Evolutionary conservation across 2,329 filamentous ascomycete species (phyloP), one percentile per base, ranked within the genome.

Genomic region (Coniochaeta pulveracea): DNA sequence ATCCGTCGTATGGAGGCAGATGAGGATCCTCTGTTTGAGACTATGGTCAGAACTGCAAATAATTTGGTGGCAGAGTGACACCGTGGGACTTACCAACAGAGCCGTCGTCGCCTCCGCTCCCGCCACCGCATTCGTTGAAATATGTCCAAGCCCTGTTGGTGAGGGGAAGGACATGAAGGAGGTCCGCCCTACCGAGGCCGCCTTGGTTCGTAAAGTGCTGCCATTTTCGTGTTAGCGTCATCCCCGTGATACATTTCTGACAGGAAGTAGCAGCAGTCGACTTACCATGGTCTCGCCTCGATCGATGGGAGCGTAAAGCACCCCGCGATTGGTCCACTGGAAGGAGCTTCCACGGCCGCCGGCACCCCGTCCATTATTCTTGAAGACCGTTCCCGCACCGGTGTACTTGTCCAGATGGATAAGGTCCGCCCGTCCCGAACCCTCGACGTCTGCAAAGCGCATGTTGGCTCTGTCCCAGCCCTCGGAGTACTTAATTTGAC

Each of bases 71-170:
- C n/a, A n/a, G n/a, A n/a, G n/a, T n/a, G n/a, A n/a, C n/a, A n/a
- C n/a, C n/a, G n/a, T n/a, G n/a, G n/a, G n/a, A n/a, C n/a, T 34
- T 34, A 37, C 36, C 16, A 25, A 34, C 21, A 3, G 36, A 19
- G 5, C 36, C 36, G 18, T 37, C 36, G 22, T 37, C 36, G 15
- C 37, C 34, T 5, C 37, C 37, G 14, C 11, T 6, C 19, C 34
- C 34, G 10, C 37, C 32, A 19, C n/a, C 16, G 12, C 35, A 40
- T 14, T 37, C 33, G 25, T 40, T 40, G 26, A 40, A 37, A 25
- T 34, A 37, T 3, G 35, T 40, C 6, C 17, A 33, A 8, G 37
- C 33, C 22, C 24, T 29, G 21, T 34, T 30, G 28, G 34, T 32
- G 6, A 25, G n/a, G 3, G 35, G 33, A 3, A 32, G 18, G 17